Conservation (phyloP, 805 yeast genomes). For the Ogataea nakhonphanomensis region DNA sequence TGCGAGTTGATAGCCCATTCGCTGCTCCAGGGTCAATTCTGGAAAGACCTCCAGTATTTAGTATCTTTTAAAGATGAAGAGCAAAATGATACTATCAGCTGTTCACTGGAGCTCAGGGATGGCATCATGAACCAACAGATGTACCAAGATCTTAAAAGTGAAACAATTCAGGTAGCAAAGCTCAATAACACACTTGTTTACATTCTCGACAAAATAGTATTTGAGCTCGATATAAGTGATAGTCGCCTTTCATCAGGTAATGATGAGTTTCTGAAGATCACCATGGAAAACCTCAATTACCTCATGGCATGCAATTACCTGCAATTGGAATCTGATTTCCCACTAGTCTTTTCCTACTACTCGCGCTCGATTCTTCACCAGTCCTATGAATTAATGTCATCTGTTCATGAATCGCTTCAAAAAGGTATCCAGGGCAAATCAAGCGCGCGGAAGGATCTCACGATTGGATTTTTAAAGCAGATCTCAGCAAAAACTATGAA, state of each 20-base stretch:
- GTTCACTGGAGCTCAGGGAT: constrained; percentile 13
- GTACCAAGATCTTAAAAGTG: constrained; percentile 14
- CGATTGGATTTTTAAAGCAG: constrained; percentile 26
- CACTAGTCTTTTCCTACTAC: constrained; percentile 29
- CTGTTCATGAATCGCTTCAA: constrained; percentile 18
- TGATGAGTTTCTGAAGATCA: constrained; percentile 1
- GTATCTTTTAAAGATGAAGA: constrained; percentile 1
- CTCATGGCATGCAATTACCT: constrained; percentile 23
- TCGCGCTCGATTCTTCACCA: constrained; percentile 19
- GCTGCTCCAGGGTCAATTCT: constrained; percentile 14
- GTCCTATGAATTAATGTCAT: constrained; percentile 15
- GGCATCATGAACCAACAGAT: constrained; percentile 12
- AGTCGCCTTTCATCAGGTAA: constrained; percentile 2
- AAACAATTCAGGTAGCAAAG: constrained; percentile 10
- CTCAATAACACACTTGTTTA: constrained; percentile 10
- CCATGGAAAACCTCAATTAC: constrained; percentile 27
- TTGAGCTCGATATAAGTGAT: constrained; percentile 12
- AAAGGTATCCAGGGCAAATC: constrained; percentile 17
- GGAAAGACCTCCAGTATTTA: constrained; percentile 14
- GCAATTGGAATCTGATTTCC: constrained; percentile 24
- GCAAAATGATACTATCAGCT: constrained; percentile 1
- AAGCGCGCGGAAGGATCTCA: constrained; percentile 20
- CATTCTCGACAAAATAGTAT: constrained; percentile 7
- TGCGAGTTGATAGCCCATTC: constrained; percentile 22
- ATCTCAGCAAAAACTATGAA: constrained; percentile 11